Evolutionary conservation across 1,139 yeast species (phyloP).

Genomic region (Nadsonia commutata): DNA sequence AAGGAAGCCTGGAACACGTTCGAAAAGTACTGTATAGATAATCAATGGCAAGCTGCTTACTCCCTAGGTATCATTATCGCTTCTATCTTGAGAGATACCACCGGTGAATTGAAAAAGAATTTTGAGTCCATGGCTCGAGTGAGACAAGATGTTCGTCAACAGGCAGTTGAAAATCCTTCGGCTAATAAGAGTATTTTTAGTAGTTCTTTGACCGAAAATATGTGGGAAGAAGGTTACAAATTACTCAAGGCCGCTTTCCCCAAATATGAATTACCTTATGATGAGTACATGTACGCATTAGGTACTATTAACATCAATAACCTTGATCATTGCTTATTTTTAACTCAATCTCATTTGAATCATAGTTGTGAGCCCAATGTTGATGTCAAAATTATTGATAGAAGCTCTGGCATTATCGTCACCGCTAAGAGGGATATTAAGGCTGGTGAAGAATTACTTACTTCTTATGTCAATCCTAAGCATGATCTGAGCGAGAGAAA

Average conservation of each 20-base stretch:
- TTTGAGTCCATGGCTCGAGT: slow-evolving; percentile 55
- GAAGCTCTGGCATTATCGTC: slow-evolving; percentile 43
- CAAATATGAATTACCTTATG: slow-evolving; percentile 29
- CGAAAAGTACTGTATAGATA: slow-evolving; percentile 47
- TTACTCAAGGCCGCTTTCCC: slow-evolving; percentile 36
- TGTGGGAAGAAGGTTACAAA: slow-evolving; percentile 46
- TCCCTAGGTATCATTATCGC: slow-evolving; percentile 50
- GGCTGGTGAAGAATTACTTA: slow-evolving; percentile 53
- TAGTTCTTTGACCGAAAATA: slow-evolving; percentile 39
- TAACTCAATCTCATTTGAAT: slow-evolving; percentile 55
- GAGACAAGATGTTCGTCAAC: slow-evolving; percentile 50
- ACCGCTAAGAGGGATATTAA: slow-evolving; percentile 43
- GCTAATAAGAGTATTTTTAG: slow-evolving; percentile 39
- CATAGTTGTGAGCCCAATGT: slow-evolving; percentile 69
- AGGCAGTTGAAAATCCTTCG: slow-evolving; percentile 35
- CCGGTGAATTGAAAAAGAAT: slow-evolving; percentile 26
- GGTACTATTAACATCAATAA: slow-evolving; percentile 69
- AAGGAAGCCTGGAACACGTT: slow-evolving; percentile 38
- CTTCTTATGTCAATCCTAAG: slow-evolving; percentile 57
- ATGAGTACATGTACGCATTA: slow-evolving; percentile 43
- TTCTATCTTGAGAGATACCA: slow-evolving; percentile 32
- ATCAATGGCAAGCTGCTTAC: slow-evolving; percentile 56
- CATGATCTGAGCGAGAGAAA: slow-evolving; percentile 52
- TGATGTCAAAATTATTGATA: slow-evolving; percentile 35
- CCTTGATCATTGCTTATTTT: slow-evolving; percentile 46